Conservation (phyloP, 2,329 filamentous ascomycete species). For the Botryosphaeria dothidea region DNA sequence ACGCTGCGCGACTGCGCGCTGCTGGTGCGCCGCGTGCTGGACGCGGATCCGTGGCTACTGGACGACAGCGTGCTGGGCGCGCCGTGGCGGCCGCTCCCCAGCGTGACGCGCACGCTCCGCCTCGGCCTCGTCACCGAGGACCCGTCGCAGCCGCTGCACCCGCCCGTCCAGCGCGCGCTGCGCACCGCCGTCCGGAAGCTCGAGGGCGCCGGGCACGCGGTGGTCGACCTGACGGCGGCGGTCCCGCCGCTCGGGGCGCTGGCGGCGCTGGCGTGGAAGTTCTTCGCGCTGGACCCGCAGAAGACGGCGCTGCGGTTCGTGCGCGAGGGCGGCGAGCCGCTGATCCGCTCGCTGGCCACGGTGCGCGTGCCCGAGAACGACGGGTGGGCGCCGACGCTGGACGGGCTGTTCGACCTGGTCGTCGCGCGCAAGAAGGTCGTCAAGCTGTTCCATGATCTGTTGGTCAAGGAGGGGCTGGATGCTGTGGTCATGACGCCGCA, state of each 20-base stretch:
- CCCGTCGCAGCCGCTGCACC: constrained; percentile 41
- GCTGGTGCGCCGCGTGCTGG: constrained; percentile 45
- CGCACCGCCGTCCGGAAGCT: constrained; percentile 43
- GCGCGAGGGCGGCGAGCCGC: constrained; percentile 44
- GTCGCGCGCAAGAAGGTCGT: constrained; percentile 36
- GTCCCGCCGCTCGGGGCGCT: constrained; percentile 30
- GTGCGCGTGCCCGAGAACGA: constrained; percentile 33
- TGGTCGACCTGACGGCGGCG: constrained; percentile 25
- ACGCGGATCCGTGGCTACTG: constrained; percentile 46
- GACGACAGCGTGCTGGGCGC: constrained; percentile 45
- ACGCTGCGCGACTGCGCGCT: constrained; percentile 43
- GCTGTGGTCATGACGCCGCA: constrained; percentile 52
- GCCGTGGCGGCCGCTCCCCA: constrained; percentile 46
- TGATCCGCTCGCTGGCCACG: constrained; percentile 42
- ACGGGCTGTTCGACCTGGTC: constrained; percentile 47
- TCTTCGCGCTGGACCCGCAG: constrained; percentile 43
- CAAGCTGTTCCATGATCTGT: constrained; percentile 44
- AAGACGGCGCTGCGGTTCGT: constrained; percentile 37
- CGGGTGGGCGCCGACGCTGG: constrained; percentile 35
- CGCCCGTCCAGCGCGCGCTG: constrained; percentile 38
- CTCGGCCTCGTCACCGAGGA: constrained; percentile 30
- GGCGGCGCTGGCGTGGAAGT: constrained; percentile 42
- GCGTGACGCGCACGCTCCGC: constrained; percentile 15
- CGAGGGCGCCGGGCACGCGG: constrained; percentile 38
- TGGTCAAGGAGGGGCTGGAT: constrained; percentile 50